Evolutionary conservation across 176 grass and related monocot genomes (phyloP), one percentile per base, ranked within the genome.

Genomic region (Oryza nivara): DNA sequence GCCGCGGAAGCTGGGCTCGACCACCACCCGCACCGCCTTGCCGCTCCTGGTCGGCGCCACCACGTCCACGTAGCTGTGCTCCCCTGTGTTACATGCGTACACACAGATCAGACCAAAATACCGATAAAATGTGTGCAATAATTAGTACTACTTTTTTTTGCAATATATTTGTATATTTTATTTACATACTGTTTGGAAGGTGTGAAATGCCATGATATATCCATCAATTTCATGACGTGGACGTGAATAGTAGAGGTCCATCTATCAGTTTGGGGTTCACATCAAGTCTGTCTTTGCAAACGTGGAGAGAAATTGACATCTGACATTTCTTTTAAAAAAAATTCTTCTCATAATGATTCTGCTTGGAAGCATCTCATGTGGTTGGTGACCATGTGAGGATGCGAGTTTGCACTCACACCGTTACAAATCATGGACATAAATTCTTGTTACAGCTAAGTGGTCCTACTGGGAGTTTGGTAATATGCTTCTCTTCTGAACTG

Each of bases 21-120:
- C 63, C 43, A 92, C 82, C 38, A 97, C 52, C 32, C 89, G 74
- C n/a, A 86, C 82, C 36, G 82, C 85, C 51, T 86, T 93, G 76
- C 71, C 68, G 49, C 77, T 88, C 77, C 61, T 84, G 9, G 87
- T 83, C 41, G 90, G 82, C 82, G 81, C 86, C 34, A 92, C 44
- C 43, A 93, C 82, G 81, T 92, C 94, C 32, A 92, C 88, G 44
- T 87, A 92, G 17, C 61, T 90, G 67, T 97, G 89, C 63, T 94
- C 94, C 9, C 94, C 84, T 91, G 88, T 11, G 58, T 63, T 22
- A 2, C 20, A 63, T 63, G 58, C 49, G 20, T 15, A 30, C 11
- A 46, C 25, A 14, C 54, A 45, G 14, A 82, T 17, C 9, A 43
- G 20, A 23, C 20, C 58, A 63, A 9, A 63, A 9, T 20, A 60